phyloP scores from a whole-genome alignment of 306 rosid species.

The Quercus suber region DNA sequence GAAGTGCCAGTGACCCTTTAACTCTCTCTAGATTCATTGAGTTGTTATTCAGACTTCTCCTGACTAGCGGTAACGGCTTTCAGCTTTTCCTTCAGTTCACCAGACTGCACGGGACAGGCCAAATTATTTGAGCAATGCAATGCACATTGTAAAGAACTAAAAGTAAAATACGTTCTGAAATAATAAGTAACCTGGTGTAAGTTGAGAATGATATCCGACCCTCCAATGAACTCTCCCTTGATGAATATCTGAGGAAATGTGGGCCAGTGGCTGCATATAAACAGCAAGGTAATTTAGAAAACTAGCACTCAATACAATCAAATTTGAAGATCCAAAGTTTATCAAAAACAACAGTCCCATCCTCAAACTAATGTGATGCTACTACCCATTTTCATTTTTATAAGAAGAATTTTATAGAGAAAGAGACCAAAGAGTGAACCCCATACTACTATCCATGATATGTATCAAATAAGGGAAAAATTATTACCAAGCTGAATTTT shows the following conservation, averaged over 20 bases:
- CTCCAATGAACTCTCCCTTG: conserved; percentile 92
- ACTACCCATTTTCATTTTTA: neutral
- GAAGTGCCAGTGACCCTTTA: neutral
- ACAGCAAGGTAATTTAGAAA: neutral
- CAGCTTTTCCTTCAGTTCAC: conserved; percentile 61
- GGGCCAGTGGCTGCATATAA: conserved; percentile 66
- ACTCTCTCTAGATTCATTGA: neutral
- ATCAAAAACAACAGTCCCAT: neutral
- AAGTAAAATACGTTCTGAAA: neutral
- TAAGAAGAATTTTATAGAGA: neutral
- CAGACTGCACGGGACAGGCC: conserved; percentile 43
- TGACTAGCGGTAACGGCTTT: conserved; percentile 30
- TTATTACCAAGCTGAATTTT: neutral
- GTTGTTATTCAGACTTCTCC: conserved; percentile 26
- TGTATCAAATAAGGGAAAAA: neutral
- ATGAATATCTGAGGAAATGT: conserved; percentile 92
- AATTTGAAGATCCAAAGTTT: neutral
- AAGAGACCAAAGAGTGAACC: neutral
- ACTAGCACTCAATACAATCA: neutral
- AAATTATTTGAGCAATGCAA: conserved; percentile 12
- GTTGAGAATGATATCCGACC: conserved; percentile 80
- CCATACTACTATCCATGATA: neutral
- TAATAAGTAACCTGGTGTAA: conserved; percentile 67
- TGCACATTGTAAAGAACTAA: conserved; percentile 3
- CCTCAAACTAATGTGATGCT: neutral